Evolutionary conservation across 164 flowering plant genomes (phyloP).

Genomic region (Paratinospora sagittata): DNA sequence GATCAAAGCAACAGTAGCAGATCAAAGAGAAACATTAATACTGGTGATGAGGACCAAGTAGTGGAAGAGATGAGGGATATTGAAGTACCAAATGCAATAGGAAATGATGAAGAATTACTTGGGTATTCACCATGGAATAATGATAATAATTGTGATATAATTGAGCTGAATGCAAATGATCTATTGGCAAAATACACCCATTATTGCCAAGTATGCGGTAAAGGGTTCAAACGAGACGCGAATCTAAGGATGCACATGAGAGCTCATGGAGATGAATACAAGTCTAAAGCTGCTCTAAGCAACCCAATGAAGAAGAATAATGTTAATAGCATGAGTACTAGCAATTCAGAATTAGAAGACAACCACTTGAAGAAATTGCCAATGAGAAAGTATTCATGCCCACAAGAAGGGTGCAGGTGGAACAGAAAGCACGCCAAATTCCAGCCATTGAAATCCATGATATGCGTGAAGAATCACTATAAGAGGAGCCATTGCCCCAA

Average conservation of each 20-base stretch:
- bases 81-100: not conserved
- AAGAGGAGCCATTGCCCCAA: conserved; percentile 88
- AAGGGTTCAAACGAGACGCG: conserved; percentile 89
- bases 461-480: conserved; percentile 77
- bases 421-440: conserved; percentile 56
- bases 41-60: not conserved
- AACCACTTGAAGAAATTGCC: conserved; percentile 41
- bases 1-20: not conserved
- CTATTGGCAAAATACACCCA: conserved; percentile 64
- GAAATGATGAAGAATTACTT: not conserved
- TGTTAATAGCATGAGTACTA: conserved; percentile 25
- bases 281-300: conserved; percentile 60
- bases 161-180: conserved; percentile 72
- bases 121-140: not conserved
- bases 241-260: conserved; percentile 92
- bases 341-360: not conserved
- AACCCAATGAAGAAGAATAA: conserved; percentile 45
- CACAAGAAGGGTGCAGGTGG: conserved; percentile 59
- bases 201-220: conserved; percentile 73
- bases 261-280: conserved; percentile 72
- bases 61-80: not conserved
- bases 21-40: not conserved
- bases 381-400: conserved; percentile 66
- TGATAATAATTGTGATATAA: conserved; percentile 34
- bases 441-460: conserved; percentile 55